Base-by-base conservation (phyloP, 1,284 basidiomycete genomes). In the Pseudozyma pruni region DNA sequence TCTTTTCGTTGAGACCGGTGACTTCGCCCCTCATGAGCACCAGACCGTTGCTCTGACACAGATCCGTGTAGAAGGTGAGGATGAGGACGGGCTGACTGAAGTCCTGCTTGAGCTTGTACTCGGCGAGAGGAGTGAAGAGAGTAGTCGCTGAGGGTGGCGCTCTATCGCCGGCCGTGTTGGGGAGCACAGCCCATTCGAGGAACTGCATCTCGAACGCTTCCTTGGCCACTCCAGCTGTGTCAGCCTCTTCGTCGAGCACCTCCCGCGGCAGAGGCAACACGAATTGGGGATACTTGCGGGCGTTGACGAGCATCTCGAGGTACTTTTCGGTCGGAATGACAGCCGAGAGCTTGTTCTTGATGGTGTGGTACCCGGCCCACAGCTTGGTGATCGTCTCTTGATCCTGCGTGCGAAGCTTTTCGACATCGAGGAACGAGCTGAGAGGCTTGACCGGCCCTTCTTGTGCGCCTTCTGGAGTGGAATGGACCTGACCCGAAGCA, bases 21-120 rank as follows among this genome's bases (percentile, higher is more conserved):
- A 98, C 90, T 83, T 98, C 95, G 17, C 95, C 96, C 33, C 94
- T 87, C 84, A 98, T 87, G 8, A 99, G 87, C 0, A 97, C 92
- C 38, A 91, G 81, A 14, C 88, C 89, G 81, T 98, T 94, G 7
- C 89, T 89, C 23, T 86, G 81, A 1, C 89, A 87, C 8, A 98
- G 84, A 79, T 98, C 95, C 35, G 94, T 91, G 84, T 98, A 97
- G 82, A 93, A 89, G 7, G 95, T 96, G 43, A 98, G 81, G 32
- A 92, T 91, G 23, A 99, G 86, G 78, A 92, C 90, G 0, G 95
- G 94, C 33, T 93, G 94, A 3, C 95, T 92, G 83, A 91, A 98
- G 41, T 90, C 87, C 64, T 88, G 87, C 29, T 91, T 89, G 56
- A 89, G 85, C 84, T 98, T 96, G 87, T 93, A 98, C 84, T 98